A percentile compares a stretch with the other conserved stretches of the same genome.
phyloP scores from a whole-genome alignment of 1,139 yeast species.

The Suhomyces choctaworum region DNA sequence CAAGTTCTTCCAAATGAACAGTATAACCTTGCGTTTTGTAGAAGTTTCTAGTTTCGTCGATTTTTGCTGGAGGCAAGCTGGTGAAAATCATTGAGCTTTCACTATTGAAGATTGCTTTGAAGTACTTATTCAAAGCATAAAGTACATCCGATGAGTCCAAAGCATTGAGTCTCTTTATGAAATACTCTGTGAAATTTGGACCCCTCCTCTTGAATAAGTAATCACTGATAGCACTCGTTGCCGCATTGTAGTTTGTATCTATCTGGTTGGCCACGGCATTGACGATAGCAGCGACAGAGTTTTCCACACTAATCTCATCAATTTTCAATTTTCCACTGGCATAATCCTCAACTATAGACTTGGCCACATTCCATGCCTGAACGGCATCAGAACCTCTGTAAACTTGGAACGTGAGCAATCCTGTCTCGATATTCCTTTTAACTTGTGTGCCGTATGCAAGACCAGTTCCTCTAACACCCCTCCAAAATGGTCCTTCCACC shows the following conservation, averaged over 20 bases:
- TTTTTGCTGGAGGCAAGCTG: slow-evolving; percentile 71
- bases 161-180: slow-evolving; percentile 48
- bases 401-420: slow-evolving; percentile 63
- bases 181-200: slow-evolving; percentile 48
- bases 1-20: slow-evolving; percentile 57
- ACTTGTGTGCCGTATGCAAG: slow-evolving; percentile 86
- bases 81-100: slow-evolving; percentile 60
- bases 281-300: slow-evolving; percentile 74
- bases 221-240: slow-evolving; percentile 64
- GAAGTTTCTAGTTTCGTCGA: slow-evolving; percentile 46
- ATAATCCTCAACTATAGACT: slow-evolving; percentile 61
- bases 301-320: slow-evolving; percentile 62
- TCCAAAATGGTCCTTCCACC: slow-evolving; percentile 97
- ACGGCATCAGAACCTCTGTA: slow-evolving; percentile 85
- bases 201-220: slow-evolving; percentile 69
- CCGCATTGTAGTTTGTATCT: slow-evolving; percentile 61
- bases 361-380: slow-evolving; percentile 69
- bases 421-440: slow-evolving; percentile 60
- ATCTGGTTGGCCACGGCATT: slow-evolving; percentile 68
- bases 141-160: slow-evolving; percentile 62
- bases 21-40: slow-evolving; percentile 59
- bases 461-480: slow-evolving; percentile 94
- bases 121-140: slow-evolving; percentile 56
- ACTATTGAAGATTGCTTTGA: slow-evolving; percentile 60
- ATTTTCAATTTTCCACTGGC: slow-evolving; percentile 54